These are phyloP conservation scores for Plasmodium falciparum DNA, from an alignment of 169 alveolate species.

Conservation along the genomic window DNA sequence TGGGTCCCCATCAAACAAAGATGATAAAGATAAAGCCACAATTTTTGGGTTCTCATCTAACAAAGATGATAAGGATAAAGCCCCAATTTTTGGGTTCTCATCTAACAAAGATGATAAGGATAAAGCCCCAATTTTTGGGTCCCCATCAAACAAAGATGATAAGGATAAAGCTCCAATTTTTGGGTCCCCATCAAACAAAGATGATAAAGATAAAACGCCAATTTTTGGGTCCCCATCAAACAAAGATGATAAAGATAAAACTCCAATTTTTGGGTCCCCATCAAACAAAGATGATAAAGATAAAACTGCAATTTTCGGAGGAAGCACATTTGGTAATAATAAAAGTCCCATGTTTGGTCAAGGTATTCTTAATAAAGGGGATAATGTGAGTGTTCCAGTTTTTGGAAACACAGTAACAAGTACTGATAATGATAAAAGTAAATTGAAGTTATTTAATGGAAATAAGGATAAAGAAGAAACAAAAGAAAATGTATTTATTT, in stretches of 20 bases:
- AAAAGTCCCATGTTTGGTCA: neutral
- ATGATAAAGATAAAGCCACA: constrained; percentile 11
- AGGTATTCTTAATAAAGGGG: neutral
- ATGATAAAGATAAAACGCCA: neutral
- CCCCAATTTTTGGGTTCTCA: neutral
- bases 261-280: neutral
- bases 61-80: neutral
- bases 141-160: neutral
- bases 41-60: neutral
- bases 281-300: neutral
- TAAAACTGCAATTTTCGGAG: neutral
- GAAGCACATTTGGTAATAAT: neutral
- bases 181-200: neutral
- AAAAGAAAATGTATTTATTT: neutral
- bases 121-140: neutral
- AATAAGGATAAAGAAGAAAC: neutral
- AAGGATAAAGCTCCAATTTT: neutral
- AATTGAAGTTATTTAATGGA: neutral
- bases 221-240: no score
- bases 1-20: neutral
- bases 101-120: neutral
- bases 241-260: neutral
- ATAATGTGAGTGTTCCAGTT: neutral
- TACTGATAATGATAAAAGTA: neutral
- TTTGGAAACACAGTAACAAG: neutral